Evolutionary conservation across 2,329 filamentous ascomycete genomes (phyloP).

Genomic region (Drechslera avenae): DNA sequence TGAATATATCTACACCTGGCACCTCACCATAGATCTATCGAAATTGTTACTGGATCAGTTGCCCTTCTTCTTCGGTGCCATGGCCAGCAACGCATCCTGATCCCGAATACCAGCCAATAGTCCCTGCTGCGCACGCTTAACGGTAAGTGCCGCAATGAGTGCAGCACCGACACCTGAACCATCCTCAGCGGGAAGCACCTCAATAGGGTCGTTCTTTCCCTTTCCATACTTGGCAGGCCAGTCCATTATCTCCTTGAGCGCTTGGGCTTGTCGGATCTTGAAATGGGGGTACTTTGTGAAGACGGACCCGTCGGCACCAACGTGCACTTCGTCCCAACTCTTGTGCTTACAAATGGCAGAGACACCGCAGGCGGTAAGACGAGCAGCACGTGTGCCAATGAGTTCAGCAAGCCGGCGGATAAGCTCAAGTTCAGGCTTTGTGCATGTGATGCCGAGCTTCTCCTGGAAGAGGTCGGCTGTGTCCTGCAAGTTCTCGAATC

Average conservation of each 20-base stretch:
- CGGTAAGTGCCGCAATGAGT: slow-evolving; percentile 77
- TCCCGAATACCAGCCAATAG: slow-evolving; percentile 64
- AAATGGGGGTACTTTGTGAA: slow-evolving; percentile 99
- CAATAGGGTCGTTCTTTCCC: slow-evolving; percentile 71
- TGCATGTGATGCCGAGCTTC: slow-evolving; percentile 73
- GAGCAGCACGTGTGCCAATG: slow-evolving; percentile 91
- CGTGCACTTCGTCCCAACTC: slow-evolving; percentile 83
- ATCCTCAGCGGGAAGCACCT: slow-evolving; percentile 89
- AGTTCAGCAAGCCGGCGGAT: slow-evolving; percentile 88
- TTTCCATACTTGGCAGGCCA: slow-evolving; percentile 80
- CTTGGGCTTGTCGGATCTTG: slow-evolving; percentile 87
- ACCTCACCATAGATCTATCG: not conserved
- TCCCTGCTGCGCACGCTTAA: slow-evolving; percentile 66
- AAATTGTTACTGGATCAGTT: not conserved
- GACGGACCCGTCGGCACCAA: slow-evolving; percentile 94
- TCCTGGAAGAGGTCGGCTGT: slow-evolving; percentile 80
- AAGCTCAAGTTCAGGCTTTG: slow-evolving; percentile 81
- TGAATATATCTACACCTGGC: not conserved
- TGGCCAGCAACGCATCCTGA: slow-evolving; percentile 50
- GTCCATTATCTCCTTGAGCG: slow-evolving; percentile 92
- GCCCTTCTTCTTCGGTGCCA: slow-evolving; percentile 20
- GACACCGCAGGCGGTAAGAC: slow-evolving; percentile 91
- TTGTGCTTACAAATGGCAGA: slow-evolving; percentile 98
- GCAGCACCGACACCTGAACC: slow-evolving; percentile 97
- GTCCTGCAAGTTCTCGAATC: slow-evolving; percentile 92